Evolutionary conservation across 1,284 basidiomycete genomes (phyloP), one percentile per base, ranked within the genome.

Genomic region (Wolfiporia cocos): DNA sequence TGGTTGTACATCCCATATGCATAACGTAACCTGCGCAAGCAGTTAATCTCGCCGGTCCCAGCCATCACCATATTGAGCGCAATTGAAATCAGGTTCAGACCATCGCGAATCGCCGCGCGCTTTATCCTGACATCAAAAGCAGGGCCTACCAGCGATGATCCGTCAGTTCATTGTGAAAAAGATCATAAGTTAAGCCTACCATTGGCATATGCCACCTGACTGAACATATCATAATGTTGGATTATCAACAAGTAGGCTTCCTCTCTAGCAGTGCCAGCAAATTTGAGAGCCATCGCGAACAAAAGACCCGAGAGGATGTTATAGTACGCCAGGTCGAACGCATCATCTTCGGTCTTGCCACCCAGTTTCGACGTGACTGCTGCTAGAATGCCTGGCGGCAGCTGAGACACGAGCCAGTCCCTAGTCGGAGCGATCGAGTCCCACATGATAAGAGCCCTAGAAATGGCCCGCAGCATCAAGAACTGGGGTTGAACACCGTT

Each of bases 21-120:
- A 55, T 89, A 82, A 19, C 96, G 80, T 11, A 98, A 72, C n/a
- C 92, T 78, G 22, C 92, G 81, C 20, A 99, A 71, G 48, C 91
- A 86, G 39, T 86, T 87, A 34, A 98, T 79, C 60, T 99, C 92
- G 10, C 96, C 96, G 0, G 92, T 96, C 2, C 96, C 96, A 0
- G 93, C 90, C 87, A 98, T 92, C 38, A 98, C 86, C 71, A 95
- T 86, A 50, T 85, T 83, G 21, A 96, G 66, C 3, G 92, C 75
- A 29, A 97, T 72, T 0, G 90, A 86, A 44, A 96, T 85, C 21
- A 94, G 70, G 56, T 91, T 94, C 34, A 96, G 70, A 2, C 90
- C 90, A 54, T 94, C 88, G 15, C 92, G 77, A n/a, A 94, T 77
- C 1, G 92, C 84, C 15, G 84, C 81, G 1, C 92, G 81, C 54